These are phyloP conservation scores for Volvariella volvacea DNA, from an alignment of 1,284 basidiomycete species.

Conservation along the genomic window DNA sequence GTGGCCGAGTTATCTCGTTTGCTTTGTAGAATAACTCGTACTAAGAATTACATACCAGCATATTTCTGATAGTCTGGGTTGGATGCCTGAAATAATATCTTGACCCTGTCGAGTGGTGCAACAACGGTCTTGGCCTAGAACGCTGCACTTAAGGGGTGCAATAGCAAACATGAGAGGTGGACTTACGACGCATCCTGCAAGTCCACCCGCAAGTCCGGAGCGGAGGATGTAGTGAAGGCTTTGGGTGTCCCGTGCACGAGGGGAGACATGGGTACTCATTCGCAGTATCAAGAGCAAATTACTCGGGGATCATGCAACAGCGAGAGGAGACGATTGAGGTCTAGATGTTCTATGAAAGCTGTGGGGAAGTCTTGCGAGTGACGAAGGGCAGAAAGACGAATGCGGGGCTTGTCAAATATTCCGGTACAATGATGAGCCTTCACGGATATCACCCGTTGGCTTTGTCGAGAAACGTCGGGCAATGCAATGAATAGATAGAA, in stretches of 20 bases:
- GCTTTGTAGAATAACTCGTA: no score
- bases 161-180: constrained; percentile 9
- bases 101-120: constrained; percentile 95
- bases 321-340: no score
- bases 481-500: no score
- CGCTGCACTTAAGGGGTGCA: constrained; percentile 11
- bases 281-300: constrained; percentile 23
- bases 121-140: constrained; percentile 91
- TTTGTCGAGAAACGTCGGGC: no score
- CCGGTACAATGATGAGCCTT: no score
- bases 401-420: no score
- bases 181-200: constrained; percentile 90
- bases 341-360: no score
- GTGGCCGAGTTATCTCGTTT: constrained; percentile 3
- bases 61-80: constrained; percentile 95
- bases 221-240: constrained; percentile 73
- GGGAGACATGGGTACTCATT: constrained; percentile 61
- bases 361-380: no score
- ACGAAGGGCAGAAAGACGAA: no score
- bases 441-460: no score
- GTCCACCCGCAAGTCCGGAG: constrained; percentile 85
- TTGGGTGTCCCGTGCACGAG: constrained; percentile 47
- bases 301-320: constrained; percentile 14
- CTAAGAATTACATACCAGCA: constrained; percentile 72
- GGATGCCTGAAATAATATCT: constrained; percentile 97